Evolutionary conservation across 164 flowering plant species (phyloP), one percentile per base, ranked within the genome.

Genomic region (Echeveria elegans): DNA sequence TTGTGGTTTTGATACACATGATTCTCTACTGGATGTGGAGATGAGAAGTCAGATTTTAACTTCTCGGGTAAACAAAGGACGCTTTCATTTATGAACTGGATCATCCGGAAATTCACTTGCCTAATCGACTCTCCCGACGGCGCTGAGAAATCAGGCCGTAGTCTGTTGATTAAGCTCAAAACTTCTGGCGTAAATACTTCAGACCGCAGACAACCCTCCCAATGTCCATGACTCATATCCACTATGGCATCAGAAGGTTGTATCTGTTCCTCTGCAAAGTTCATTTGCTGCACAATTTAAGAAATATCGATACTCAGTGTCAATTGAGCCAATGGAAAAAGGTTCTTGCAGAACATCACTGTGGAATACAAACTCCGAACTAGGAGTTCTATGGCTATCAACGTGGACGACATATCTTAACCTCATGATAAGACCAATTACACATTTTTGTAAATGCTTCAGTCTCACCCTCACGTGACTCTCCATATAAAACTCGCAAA

Each of bases 81-180:
- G n/a, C n/a, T n/a, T n/a, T n/a, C n/a, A n/a, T n/a, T n/a, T n/a
- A n/a, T n/a, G n/a, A n/a, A n/a, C n/a, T n/a, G n/a, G n/a, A n/a
- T 85, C 96, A 92, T 86, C 36, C 97, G 80, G 71, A 88, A 92
- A 66, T 89, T 93, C 52, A 95, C 96, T 71, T 88, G 88, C 78
- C 99, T 81, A 21, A 95, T 89, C 40, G 99, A 88, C 77, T 95
- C 99, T 66, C 99, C 99, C 11, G 92, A 80, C 19, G 97, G 97
- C 19, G 97, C 83, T 43, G 82, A 80, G 77, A 91, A 95, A 80
- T 95, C 99, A 66, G 97, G 97, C 77, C 91, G 93, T 40, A 76
- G 77, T 68, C 78, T 81, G 6, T 89, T 97, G 19, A 89, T 85
- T 61, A 89, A 53, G 69, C 75, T 81, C 70, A 80, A 48, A 65